A percentile compares a stretch with the other conserved stretches of the same genome.
phyloP scores from a whole-genome alignment of 345 rosid species.

The Citrus maxima region DNA sequence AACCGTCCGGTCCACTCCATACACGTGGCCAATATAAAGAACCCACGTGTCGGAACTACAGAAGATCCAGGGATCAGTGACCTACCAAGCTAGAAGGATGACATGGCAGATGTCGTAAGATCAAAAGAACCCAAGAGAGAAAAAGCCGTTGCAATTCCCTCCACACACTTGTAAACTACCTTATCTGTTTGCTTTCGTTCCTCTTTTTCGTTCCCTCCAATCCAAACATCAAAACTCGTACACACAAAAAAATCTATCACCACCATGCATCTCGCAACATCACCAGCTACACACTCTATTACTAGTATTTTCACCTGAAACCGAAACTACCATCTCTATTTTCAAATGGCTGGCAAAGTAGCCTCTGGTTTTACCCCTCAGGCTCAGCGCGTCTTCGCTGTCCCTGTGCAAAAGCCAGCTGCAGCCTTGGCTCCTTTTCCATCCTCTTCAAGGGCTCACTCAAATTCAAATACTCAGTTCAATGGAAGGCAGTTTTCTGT shows the following conservation, averaged over 20 bases:
- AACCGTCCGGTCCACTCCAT: neutral
- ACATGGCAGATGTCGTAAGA: constrained; percentile 36
- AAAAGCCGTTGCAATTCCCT: constrained; percentile 46
- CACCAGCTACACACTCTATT: neutral
- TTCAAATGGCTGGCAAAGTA: constrained; percentile 47
- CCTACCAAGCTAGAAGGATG: constrained; percentile 17
- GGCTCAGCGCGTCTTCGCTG: constrained; percentile 51
- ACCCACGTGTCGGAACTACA: constrained; percentile 18
- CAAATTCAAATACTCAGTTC: constrained; percentile 24
- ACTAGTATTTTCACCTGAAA: neutral
- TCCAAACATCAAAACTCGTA: constrained; percentile 30
- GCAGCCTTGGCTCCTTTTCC: constrained; percentile 30
- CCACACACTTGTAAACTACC: constrained; percentile 54
- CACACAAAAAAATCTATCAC: neutral
- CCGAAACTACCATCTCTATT: neutral
- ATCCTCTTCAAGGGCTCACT: constrained; percentile 27
- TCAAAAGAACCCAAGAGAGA: constrained; percentile 1
- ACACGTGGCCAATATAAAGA: neutral
- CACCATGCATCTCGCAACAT: neutral
- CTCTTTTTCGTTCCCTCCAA: constrained; percentile 44
- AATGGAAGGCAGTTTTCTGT: constrained; percentile 29
- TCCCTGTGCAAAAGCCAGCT: constrained; percentile 41
- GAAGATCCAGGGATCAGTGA: neutral
- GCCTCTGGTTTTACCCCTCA: constrained; percentile 56
- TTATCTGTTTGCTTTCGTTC: constrained; percentile 27